Evolutionary conservation across 441 rosid species (phyloP), one percentile per base, ranked within the genome.

Genomic region (Gossypium laxum): DNA sequence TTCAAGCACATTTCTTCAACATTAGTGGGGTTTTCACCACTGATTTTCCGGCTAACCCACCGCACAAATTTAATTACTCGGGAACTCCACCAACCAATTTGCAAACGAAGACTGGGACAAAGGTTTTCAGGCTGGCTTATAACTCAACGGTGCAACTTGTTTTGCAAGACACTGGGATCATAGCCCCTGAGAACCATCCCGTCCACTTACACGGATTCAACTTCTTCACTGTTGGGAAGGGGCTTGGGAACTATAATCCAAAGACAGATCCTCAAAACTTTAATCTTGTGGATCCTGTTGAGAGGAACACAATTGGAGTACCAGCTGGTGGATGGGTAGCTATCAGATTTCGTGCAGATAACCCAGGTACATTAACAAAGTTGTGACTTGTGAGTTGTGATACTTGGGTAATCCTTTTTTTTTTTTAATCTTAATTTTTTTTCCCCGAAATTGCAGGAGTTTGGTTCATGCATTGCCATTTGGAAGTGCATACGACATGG

Each of bases 251-350:
- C 74, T 94, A 75, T 47, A 84, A 90, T 70, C 80, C 88, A 0
- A 85, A 74, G 19, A 81, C 75, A 4, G 96, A 91, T 77, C 84
- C 92, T 5, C 72, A 80, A 22, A 90, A 78, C 21, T 91, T 90
- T 43, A 90, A 94, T 75, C 88, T 91, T 22, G 88, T 88, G 7
- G 96, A 93, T 71, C 97, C 97, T 2, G 91, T 89, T 3, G 97
- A 94, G 71, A 86, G 98, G 78, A 94, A 91, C 78, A 94, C 98
- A 0, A 59, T 89, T 4, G 98, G 97, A 41, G 97, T 89, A 24
- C 93, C 97, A 5, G 77, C 96, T 0, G 98, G 93, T 12, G 98
- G 98, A 67, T 91, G 98, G 97, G 81, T 83, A 0, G 96, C 88
- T 3, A 89, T 93, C 56, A 79, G 98, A 82, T 93, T 93, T 79